A percentile compares a stretch with the other conserved stretches of the same genome.
phyloP scores from a whole-genome alignment of 306 rosid species.

The Inga laurina region DNA sequence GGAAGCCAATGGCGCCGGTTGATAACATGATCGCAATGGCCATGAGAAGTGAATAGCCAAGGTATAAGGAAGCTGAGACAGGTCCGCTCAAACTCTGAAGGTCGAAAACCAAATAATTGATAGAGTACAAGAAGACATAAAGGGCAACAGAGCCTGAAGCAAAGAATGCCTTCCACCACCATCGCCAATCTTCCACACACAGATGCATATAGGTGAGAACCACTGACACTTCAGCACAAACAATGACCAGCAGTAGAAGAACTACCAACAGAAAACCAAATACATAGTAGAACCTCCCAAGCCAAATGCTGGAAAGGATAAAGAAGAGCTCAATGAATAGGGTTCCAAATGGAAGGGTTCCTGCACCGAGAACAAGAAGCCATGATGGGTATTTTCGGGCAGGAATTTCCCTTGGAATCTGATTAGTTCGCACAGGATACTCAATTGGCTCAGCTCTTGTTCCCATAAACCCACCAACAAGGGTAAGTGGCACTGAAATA shows the following conservation, averaged over 20 bases:
- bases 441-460: constrained; percentile 74
- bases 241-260: constrained; percentile 68
- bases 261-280: constrained; percentile 90
- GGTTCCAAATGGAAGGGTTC: constrained; percentile 97
- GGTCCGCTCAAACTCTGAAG: constrained; percentile 98
- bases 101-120: constrained; percentile 92
- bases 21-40: constrained; percentile 92
- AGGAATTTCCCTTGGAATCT: constrained; percentile 94
- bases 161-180: constrained; percentile 99
- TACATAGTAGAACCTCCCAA: constrained; percentile 93
- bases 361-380: constrained; percentile 97
- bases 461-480: constrained; percentile 84
- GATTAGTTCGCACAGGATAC: constrained; percentile 90
- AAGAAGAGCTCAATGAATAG: constrained; percentile 96
- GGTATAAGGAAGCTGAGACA: constrained; percentile 80
- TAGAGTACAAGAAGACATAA: constrained; percentile 89
- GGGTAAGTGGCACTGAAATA: constrained; percentile 94
- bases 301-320: constrained; percentile 98
- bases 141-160: constrained; percentile 94
- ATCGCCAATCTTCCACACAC: constrained; percentile 96
- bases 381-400: constrained; percentile 92
- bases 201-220: constrained; percentile 98
- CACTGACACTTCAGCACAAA: constrained; percentile 95
- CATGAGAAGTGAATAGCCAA: constrained; percentile 92
- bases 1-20: constrained; percentile 90